These are phyloP conservation scores for Arthrobotrys pseudoclavata DNA, from an alignment of 2,329 filamentous ascomycete species.

Conservation along the genomic window DNA sequence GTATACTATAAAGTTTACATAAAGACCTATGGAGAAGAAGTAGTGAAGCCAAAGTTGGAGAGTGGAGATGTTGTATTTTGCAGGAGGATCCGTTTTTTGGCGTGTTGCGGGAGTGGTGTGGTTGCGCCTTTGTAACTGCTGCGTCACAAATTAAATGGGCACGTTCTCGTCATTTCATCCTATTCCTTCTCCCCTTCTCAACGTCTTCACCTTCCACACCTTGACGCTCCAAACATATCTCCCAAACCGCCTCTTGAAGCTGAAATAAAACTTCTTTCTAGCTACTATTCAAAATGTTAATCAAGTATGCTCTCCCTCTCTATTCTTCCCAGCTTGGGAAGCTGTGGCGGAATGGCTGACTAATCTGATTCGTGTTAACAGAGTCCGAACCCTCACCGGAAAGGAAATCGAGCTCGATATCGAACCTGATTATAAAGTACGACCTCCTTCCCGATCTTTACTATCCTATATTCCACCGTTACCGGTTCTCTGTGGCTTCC, in stretches of 20 bases:
- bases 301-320: slow-evolving; percentile 67
- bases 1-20: neutral
- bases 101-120: slow-evolving; percentile 37
- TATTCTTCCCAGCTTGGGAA: neutral
- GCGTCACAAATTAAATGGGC: slow-evolving; percentile 26
- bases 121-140: slow-evolving; percentile 50
- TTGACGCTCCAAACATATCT: neutral
- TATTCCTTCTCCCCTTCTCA: neutral
- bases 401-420: slow-evolving; percentile 99
- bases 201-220: neutral
- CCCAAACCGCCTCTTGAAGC: neutral
- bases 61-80: slow-evolving; percentile 26
- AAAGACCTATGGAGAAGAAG: neutral
- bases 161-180: slow-evolving; percentile 17
- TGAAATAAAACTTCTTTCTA: neutral
- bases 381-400: slow-evolving; percentile 95
- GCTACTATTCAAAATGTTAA: slow-evolving; percentile 68
- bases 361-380: slow-evolving; percentile 66
- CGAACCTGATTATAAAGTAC: slow-evolving; percentile 91
- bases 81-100: slow-evolving; percentile 21
- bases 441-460: slow-evolving; percentile 35
- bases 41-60: neutral
- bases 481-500: slow-evolving; percentile 22
- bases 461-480: neutral
- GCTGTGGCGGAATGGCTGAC: slow-evolving; percentile 27